Evolutionary conservation across 1,139 yeast genomes (phyloP).

Genomic region (Ashbya aceris): DNA sequence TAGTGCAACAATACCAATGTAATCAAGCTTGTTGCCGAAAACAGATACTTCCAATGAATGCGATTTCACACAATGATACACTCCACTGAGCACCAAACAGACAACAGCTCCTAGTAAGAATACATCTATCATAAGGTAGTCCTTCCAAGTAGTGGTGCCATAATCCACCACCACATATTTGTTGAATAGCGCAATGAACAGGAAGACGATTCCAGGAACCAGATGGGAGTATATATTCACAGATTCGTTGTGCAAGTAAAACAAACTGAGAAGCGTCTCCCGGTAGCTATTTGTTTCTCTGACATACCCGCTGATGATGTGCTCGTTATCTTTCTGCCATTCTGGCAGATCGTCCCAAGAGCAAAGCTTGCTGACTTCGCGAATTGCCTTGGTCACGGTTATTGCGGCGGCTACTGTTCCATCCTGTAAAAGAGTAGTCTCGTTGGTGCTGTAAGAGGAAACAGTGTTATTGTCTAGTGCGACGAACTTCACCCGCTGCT

Average conservation of each 20-base stretch:
- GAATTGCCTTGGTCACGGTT: constrained; percentile 2
- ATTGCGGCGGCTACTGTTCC: constrained; percentile 2
- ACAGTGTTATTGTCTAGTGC: no score
- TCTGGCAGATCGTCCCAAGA: constrained; percentile 49
- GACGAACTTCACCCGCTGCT: no score
- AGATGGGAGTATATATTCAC: constrained; percentile 77
- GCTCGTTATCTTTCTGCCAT: constrained; percentile 87
- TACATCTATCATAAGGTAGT: constrained; percentile 35
- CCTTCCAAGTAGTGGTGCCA: constrained; percentile 38
- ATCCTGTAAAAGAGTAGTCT: background rate
- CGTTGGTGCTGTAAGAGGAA: background rate
- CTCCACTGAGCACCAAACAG: constrained; percentile 67
- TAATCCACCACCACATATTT: constrained; percentile 32
- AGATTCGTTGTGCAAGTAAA: constrained; percentile 75
- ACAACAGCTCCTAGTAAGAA: constrained; percentile 44
- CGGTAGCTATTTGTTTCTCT: constrained; percentile 48
- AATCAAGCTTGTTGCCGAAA: constrained; percentile 75
- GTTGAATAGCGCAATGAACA: constrained; percentile 26
- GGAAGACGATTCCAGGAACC: constrained; percentile 47
- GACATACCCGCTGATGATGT: constrained; percentile 67
- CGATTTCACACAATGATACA: constrained; percentile 67
- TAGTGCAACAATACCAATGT: constrained; percentile 73
- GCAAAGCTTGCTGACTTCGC: constrained; percentile 14
- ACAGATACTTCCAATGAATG: constrained; percentile 57
- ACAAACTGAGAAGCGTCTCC: constrained; percentile 46